These are phyloP conservation scores for Pyrenophora graminea DNA, from an alignment of 2,329 filamentous ascomycete species.

Conservation along the genomic window DNA sequence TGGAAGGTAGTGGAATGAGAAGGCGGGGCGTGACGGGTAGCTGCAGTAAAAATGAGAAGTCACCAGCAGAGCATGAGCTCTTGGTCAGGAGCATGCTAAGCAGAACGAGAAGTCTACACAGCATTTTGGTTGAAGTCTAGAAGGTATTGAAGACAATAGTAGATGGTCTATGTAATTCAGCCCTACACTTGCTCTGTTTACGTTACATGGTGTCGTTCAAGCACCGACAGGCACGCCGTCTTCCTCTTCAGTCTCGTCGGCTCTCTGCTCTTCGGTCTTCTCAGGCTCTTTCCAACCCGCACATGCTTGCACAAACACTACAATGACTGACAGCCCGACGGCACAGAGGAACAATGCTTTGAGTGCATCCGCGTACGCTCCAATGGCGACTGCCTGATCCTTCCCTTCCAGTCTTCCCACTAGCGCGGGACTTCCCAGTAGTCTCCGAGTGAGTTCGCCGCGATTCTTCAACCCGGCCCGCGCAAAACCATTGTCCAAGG, in stretches of 20 bases:
- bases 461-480: conserved; percentile 46
- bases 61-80: background rate
- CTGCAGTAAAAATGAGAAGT: conserved; percentile 3
- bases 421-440: conserved; percentile 63
- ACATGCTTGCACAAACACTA: conserved; percentile 60
- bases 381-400: conserved; percentile 57
- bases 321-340: conserved; percentile 54
- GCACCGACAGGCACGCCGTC: conserved; percentile 24
- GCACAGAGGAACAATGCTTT: conserved; percentile 59
- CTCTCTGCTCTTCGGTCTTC: conserved; percentile 20
- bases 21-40: background rate
- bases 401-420: conserved; percentile 55
- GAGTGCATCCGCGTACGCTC: conserved; percentile 60
- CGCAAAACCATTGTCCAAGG: conserved; percentile 63
- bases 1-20: conserved; percentile 2
- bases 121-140: too few relatives aligned
- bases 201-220: conserved; percentile 8
- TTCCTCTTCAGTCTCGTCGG: conserved; percentile 28
- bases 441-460: conserved; percentile 56
- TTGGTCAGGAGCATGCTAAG: background rate
- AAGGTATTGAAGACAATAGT: too few relatives aligned
- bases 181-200: background rate
- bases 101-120: too few relatives aligned
- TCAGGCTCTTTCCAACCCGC: conserved; percentile 59
- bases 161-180: background rate